Base-by-base conservation (phyloP, 2,329 filamentous ascomycete species). In the Diaporthe caulivora region DNA sequence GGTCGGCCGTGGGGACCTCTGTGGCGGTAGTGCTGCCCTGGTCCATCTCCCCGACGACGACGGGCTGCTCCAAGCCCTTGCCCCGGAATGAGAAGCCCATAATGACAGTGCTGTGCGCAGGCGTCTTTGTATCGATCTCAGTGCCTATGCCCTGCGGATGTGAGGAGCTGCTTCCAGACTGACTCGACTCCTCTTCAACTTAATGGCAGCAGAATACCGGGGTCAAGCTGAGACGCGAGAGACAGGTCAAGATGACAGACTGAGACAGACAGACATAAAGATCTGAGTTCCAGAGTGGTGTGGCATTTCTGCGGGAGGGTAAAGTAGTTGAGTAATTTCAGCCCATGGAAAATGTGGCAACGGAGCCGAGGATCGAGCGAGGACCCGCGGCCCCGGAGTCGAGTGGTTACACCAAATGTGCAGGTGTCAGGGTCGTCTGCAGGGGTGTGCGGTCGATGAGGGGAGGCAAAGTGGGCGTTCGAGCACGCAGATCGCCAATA, bases 81-180 rank as follows among this genome's bases (percentile, higher is more conserved):
- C 67, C 53, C 13, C 67, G 67, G 26, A 70, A 70, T 37, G 67
- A 57, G 40, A 70, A 70, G 42, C 67, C 67, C 67, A 70, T 70
- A 3, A 18, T 24, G 26, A 21, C 21, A 21, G 37, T 47, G 53
- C 5, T 17, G 26, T 26, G 9, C 29, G 53, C 21, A 40, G 37
- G 37, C 37, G 37, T 40, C 37, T 40, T 4, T n/a, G 29, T n/a
- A 11, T 31, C 37, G n/a, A 6, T 21, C 37, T 51, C 34, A 21
- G 9, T 10, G 40, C 31, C 9, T 24, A 24, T 21, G 17, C 31
- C 37, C 24, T 31, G 18, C 26, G 15, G 15, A 18, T 18, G 18
- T n/a, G 40, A 7, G 15, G 26, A 6, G n/a, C 18, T 54, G 13
- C 3, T 21, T n/a, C 13, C n/a, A 54, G 24, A 21, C n/a, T 24